A percentile compares a stretch with the other conserved stretches of the same genome.
Evolutionary conservation across 202 grass and related monocot genomes (phyloP).

Genomic region (Cymbopogon flexuosus): DNA sequence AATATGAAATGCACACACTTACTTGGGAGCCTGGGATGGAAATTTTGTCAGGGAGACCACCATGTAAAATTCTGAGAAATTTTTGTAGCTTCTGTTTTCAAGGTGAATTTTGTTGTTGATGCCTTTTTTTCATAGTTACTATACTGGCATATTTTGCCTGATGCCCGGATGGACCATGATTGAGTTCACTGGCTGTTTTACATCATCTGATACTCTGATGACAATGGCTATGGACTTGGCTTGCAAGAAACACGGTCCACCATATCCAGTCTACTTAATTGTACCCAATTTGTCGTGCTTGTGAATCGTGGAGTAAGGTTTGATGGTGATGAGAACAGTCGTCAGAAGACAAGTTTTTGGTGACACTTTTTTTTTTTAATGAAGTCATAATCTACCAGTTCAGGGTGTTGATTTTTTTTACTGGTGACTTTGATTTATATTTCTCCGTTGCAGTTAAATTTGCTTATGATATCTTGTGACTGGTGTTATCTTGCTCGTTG

Average conservation of each 20-base stretch:
- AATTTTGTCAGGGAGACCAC: conserved; percentile 32
- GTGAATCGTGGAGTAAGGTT: background rate
- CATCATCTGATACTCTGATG: background rate
- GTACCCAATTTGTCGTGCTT: background rate
- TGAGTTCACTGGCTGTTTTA: background rate
- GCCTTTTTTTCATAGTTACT: background rate
- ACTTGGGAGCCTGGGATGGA: background rate
- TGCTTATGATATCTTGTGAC: background rate
- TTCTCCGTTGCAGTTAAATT: background rate
- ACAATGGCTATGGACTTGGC: background rate
- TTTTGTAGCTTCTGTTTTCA: background rate
- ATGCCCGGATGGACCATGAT: background rate
- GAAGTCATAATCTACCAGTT: background rate
- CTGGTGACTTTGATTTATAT: background rate
- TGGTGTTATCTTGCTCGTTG: background rate
- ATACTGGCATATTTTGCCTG: background rate
- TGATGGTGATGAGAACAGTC: background rate
- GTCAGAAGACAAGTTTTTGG: background rate
- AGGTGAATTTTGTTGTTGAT: background rate
- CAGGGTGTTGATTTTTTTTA: background rate
- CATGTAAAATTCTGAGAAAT: conserved; percentile 23
- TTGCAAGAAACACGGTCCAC: background rate
- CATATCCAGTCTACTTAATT: background rate
- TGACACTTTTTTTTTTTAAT: background rate
- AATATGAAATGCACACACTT: conserved; percentile 29